A percentile compares a stretch with the other conserved stretches of the same genome.
These are phyloP conservation scores for Rosa hybrid DNA, from an alignment of 331 rosid species.

Conservation along the genomic window DNA sequence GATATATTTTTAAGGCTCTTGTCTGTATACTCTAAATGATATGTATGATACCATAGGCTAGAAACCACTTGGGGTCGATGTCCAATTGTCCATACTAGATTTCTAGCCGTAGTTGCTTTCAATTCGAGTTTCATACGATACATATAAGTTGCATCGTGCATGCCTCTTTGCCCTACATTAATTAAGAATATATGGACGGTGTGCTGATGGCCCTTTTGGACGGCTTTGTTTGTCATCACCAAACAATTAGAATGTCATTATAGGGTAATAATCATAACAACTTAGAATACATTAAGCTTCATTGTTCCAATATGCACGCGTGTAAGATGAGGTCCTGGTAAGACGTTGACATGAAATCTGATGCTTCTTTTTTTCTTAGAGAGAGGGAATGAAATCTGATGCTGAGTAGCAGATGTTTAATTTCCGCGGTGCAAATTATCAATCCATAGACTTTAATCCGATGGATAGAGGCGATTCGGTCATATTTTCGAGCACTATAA, in stretches of 20 bases:
- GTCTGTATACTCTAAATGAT: no score
- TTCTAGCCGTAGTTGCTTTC: not conserved
- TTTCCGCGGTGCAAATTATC: not conserved
- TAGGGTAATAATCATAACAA: not conserved
- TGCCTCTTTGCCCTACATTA: not conserved
- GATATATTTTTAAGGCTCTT: no score
- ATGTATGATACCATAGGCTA: not conserved
- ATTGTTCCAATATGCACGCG: not conserved
- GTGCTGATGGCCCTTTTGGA: not conserved
- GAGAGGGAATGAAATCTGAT: not conserved
- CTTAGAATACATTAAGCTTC: not conserved
- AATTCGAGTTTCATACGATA: not conserved
- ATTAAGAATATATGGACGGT: not conserved
- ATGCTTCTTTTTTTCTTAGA: not conserved
- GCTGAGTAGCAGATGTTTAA: not conserved
- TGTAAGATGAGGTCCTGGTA: not conserved
- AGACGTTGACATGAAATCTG: not conserved
- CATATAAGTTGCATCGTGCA: not conserved
- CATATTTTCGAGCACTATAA: not conserved
- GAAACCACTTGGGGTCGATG: not conserved
- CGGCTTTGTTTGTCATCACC: constrained; percentile 1
- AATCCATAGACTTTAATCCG: not conserved
- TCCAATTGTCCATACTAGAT: not conserved
- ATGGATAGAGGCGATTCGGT: not conserved
- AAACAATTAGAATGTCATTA: not conserved